Evolutionary conservation across 2,329 filamentous ascomycete species (phyloP).

Genomic region (Cercospora beticola): DNA sequence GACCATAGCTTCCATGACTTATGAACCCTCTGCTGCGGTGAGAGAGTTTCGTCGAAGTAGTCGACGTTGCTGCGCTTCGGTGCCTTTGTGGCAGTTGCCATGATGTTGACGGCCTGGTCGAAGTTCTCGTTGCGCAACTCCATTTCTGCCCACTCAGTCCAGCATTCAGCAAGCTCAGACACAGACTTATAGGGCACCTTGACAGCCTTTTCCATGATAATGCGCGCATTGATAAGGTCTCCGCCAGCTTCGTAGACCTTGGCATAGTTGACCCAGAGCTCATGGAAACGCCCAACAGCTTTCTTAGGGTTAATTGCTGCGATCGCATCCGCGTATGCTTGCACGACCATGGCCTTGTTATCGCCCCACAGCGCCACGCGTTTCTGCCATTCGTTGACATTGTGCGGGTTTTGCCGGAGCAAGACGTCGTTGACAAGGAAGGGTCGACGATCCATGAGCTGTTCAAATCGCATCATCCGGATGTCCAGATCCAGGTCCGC

Average conservation of each 20-base stretch:
- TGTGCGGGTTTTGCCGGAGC: constrained; percentile 92
- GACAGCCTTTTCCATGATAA: constrained; percentile 96
- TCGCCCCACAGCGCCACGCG: constrained; percentile 92
- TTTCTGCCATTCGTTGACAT: constrained; percentile 96
- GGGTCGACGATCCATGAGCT: constrained; percentile 92
- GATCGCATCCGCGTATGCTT: constrained; percentile 93
- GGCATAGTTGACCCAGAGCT: constrained; percentile 94
- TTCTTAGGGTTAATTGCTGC: constrained; percentile 91
- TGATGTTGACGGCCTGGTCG: constrained; percentile 88
- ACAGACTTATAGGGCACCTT: constrained; percentile 98
- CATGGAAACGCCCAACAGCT: constrained; percentile 87
- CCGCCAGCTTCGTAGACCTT: constrained; percentile 92
- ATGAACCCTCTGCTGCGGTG: constrained; percentile 92
- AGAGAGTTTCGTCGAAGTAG: constrained; percentile 93
- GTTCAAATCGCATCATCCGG: constrained; percentile 96
- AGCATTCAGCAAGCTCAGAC: constrained; percentile 94
- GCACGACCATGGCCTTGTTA: constrained; percentile 85
- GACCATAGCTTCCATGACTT: constrained; percentile 99
- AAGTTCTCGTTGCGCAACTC: constrained; percentile 95
- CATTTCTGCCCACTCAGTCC: constrained; percentile 99
- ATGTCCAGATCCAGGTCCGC: constrained; percentile 94
- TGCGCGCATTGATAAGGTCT: constrained; percentile 77
- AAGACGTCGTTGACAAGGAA: constrained; percentile 97
- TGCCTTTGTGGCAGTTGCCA: constrained; percentile 96
- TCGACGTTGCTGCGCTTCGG: constrained; percentile 97